Evolutionary conservation across 441 rosid species (phyloP), one percentile per base, ranked within the genome.

Genomic region (Populus hybrid): DNA sequence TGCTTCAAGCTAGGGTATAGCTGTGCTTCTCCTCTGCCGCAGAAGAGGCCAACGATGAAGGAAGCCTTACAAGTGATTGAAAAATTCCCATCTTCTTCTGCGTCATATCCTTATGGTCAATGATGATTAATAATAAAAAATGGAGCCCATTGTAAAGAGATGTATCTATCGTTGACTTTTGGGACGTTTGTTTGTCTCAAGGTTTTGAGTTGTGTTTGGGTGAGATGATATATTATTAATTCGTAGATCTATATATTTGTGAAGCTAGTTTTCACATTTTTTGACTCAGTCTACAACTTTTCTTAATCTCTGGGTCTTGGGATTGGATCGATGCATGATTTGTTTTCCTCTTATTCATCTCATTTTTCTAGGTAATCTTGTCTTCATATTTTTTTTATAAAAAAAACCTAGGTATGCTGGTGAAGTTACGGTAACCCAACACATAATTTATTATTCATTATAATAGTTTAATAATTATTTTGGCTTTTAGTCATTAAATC

Each of bases 21-120:
- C 68, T 94, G 99, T 80, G 93, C 93, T 35, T 93, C 93, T 67
- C 89, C 89, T 14, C 6, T 89, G 23, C 92, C 97, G 23, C 94
- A 89, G 28, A 93, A 89, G 86, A 89, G 99, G 74, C 99, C 98
- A 6, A 7, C 93, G 2, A 92, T 93, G 89, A 94, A 93, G 82
- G 98, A 94, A 74, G 91, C 84, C 30, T 69, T 91, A 3, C 91
- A 89, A 77, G 86, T 88, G 68, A 86, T 94, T 24, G 97, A 93
- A 57, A 93, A 87, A 81, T 63, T 94, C 73, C 88, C 96, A 26
- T 71, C 80, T 11, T 79, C 90, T 2, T 66, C 79, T 38, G 70
- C 86, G 10, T 59, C 90, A 11, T 75, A 70, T 38, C 36, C 73
- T 12, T 77, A 83, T 65, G 87, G 80, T 35, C 84, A 84, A 61